Percentiles rank a stretch among this genome's conserved stretches.
phyloP scores from a whole-genome alignment of 805 yeast species.

The Barnettozyma populi region DNA sequence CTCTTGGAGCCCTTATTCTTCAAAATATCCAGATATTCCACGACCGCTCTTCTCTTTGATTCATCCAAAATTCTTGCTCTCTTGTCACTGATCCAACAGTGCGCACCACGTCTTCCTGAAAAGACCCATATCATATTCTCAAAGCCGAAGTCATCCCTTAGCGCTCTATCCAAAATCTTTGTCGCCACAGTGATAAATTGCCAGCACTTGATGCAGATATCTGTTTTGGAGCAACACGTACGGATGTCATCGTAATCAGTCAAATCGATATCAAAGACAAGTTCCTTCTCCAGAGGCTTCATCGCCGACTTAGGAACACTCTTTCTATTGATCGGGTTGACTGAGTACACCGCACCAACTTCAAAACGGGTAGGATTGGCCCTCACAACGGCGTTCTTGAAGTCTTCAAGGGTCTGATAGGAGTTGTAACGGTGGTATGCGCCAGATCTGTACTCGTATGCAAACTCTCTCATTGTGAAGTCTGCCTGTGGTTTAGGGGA shows the following conservation, averaged over 20 bases:
- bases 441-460: constrained; percentile 82
- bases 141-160: constrained; percentile 87
- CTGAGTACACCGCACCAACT: constrained; percentile 85
- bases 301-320: constrained; percentile 67
- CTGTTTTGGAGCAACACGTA: constrained; percentile 86
- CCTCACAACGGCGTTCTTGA: constrained; percentile 67
- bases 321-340: constrained; percentile 83
- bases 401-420: constrained; percentile 58
- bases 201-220: constrained; percentile 90
- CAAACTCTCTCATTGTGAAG: constrained; percentile 88
- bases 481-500: constrained; percentile 69
- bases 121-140: constrained; percentile 87
- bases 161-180: constrained; percentile 61
- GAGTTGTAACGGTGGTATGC: constrained; percentile 90
- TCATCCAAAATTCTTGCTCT: constrained; percentile 76
- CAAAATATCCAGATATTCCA: constrained; percentile 78
- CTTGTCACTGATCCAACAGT: constrained; percentile 93
- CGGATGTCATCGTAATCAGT: constrained; percentile 93
- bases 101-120: constrained; percentile 98
- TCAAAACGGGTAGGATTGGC: constrained; percentile 89
- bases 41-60: constrained; percentile 64
- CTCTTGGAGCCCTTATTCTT: constrained; percentile 46
- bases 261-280: constrained; percentile 95
- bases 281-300: constrained; percentile 79
- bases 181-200: constrained; percentile 82